A percentile compares a stretch with the other conserved stretches of the same genome.
phyloP scores from a whole-genome alignment of 129 eudicot species.

The Escallonia rubra region DNA sequence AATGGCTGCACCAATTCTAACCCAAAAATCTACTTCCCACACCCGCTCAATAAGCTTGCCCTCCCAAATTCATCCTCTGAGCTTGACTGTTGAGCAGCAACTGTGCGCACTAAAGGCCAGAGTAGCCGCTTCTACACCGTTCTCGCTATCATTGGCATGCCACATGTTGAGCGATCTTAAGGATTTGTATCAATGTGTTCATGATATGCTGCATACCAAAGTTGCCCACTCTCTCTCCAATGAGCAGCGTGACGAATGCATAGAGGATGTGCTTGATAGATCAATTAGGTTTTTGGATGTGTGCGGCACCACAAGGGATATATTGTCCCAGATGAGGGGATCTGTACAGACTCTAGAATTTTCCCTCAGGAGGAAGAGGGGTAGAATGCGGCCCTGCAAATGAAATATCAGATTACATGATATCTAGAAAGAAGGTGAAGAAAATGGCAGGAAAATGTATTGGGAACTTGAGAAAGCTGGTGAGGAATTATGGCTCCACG shows the following conservation, averaged over 20 bases:
- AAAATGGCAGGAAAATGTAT: background rate
- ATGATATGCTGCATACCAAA: constrained; percentile 16
- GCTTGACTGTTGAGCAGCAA: background rate
- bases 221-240: background rate
- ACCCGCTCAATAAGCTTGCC: too few species aligned
- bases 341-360: constrained; percentile 9
- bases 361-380: too few species aligned
- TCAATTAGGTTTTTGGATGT: constrained; percentile 15
- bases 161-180: constrained; percentile 8
- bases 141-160: background rate
- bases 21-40: too few species aligned
- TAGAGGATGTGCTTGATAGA: constrained; percentile 9
- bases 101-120: constrained; percentile 7
- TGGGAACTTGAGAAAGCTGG: background rate
- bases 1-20: too few species aligned
- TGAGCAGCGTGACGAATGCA: background rate
- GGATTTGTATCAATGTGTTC: too few species aligned
- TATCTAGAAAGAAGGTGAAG: constrained; percentile 7
- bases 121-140: constrained; percentile 8
- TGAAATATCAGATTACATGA: background rate
- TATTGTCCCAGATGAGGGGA: constrained; percentile 8
- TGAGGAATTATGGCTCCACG: too few species aligned
- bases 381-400: background rate
- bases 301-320: constrained; percentile 6
- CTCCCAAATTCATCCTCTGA: too few species aligned